These are phyloP conservation scores for Fusarium verticillioides DNA, from an alignment of 2,329 filamentous ascomycete genomes.

Conservation along the genomic window DNA sequence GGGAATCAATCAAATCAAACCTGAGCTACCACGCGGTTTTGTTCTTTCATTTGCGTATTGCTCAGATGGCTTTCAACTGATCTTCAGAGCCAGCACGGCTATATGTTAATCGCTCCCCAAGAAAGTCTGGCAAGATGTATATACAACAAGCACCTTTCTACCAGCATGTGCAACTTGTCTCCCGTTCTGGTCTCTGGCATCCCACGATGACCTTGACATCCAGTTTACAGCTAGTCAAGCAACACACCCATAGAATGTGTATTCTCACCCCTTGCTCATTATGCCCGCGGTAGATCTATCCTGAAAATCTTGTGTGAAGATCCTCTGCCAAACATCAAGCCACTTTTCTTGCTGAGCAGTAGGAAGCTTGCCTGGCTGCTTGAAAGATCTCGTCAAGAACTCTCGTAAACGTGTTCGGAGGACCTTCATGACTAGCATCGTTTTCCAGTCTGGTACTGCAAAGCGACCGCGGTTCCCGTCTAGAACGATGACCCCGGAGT, in stretches of 20 bases:
- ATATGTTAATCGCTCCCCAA: neutral
- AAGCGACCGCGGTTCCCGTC: conserved; percentile 91
- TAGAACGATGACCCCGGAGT: conserved; percentile 84
- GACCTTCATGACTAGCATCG: conserved; percentile 87
- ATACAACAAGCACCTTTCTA: neutral
- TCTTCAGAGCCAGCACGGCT: neutral
- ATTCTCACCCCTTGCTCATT: conserved; percentile 46
- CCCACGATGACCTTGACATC: neutral
- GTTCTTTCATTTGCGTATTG: neutral
- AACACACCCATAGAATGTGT: neutral
- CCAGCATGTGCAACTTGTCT: neutral
- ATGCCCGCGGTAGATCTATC: conserved; percentile 44
- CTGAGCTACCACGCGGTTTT: neutral
- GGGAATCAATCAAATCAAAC: neutral
- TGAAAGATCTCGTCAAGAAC: conserved; percentile 77
- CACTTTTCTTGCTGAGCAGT: conserved; percentile 77
- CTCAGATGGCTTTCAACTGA: neutral
- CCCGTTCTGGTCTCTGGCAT: neutral
- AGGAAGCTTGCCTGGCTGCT: conserved; percentile 69
- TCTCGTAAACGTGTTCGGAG: conserved; percentile 79
- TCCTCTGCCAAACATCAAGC: conserved; percentile 78
- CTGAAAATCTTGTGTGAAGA: conserved; percentile 69
- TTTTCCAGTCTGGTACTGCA: conserved; percentile 87
- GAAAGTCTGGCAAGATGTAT: neutral
- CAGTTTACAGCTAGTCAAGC: neutral